Evolutionary conservation across 2,329 filamentous ascomycete species (phyloP).

Genomic region (Geoglossum cookeanum): DNA sequence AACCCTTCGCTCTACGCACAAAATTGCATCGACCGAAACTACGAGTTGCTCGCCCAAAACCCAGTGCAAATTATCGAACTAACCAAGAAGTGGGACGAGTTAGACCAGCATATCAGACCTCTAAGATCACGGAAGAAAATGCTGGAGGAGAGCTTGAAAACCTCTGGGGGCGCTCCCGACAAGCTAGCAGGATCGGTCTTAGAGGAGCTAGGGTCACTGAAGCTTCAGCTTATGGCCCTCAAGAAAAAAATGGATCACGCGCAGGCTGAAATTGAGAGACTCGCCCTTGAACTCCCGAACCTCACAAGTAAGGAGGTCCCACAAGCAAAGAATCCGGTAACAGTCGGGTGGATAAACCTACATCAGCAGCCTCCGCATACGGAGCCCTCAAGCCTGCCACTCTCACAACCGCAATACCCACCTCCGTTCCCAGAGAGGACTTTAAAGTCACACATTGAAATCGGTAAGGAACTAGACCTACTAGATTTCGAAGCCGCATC

Average conservation of each 20-base stretch:
- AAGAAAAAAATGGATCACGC: slow-evolving; percentile 42
- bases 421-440: slow-evolving; percentile 16
- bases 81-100: slow-evolving; percentile 25
- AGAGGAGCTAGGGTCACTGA: slow-evolving; percentile 43
- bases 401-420: slow-evolving; percentile 13
- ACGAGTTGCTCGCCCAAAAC: slow-evolving; percentile 34
- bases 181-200: slow-evolving; percentile 17
- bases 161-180: no score
- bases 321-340: slow-evolving; percentile 39
- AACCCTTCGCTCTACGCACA: slow-evolving; percentile 62
- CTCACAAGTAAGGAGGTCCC: slow-evolving; percentile 64
- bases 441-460: slow-evolving; percentile 46
- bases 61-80: slow-evolving; percentile 34
- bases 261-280: slow-evolving; percentile 44
- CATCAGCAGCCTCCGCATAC: slow-evolving; percentile 18
- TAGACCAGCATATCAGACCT: slow-evolving; percentile 39
- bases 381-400: no score
- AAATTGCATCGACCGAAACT: slow-evolving; percentile 77
- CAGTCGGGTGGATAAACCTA: slow-evolving; percentile 66
- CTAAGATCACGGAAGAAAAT: slow-evolving; percentile 48
- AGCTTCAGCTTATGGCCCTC: slow-evolving; percentile 39
- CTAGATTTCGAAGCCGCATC: slow-evolving; percentile 73
- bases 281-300: slow-evolving; percentile 71
- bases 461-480: slow-evolving; percentile 71
- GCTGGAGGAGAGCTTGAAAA: slow-evolving; percentile 34